Percentiles rank a stretch among this genome's conserved stretches.
Conservation (phyloP, 2,329 filamentous ascomycete species). For the Westerdykella ornata region DNA sequence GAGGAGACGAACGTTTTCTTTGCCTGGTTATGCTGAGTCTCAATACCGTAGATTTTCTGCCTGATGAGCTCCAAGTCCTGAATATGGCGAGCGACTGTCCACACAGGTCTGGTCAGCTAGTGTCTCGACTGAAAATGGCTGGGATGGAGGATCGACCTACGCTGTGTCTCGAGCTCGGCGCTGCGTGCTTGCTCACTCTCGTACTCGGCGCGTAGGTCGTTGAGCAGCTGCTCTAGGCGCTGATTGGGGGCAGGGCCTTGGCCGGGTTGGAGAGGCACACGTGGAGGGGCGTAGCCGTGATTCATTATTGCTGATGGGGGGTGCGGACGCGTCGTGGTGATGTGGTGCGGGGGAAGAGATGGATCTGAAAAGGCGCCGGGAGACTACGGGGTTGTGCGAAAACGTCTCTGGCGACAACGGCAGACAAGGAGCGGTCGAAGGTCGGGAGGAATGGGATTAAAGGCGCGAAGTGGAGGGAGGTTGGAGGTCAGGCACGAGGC, state of each 20-base stretch:
- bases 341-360: slow-evolving; percentile 2
- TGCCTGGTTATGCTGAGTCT: slow-evolving; percentile 79
- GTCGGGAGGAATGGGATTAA: background rate
- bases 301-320: slow-evolving; percentile 48
- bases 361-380: too few species aligned
- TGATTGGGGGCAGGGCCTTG: slow-evolving; percentile 48
- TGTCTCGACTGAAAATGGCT: background rate
- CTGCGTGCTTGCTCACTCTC: slow-evolving; percentile 74
- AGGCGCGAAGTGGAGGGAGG: too few species aligned
- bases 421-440: background rate
- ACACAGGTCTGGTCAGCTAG: background rate
- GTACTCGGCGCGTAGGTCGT: slow-evolving; percentile 85
- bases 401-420: background rate
- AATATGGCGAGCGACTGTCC: slow-evolving; percentile 76
- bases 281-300: slow-evolving; percentile 66
- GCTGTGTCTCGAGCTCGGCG: slow-evolving; percentile 86
- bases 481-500: too few species aligned
- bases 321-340: background rate
- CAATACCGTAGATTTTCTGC: slow-evolving; percentile 87
- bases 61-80: slow-evolving; percentile 92
- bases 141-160: slow-evolving; percentile 53
- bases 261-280: slow-evolving; percentile 50
- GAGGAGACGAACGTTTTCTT: slow-evolving; percentile 72
- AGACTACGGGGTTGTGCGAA: slow-evolving; percentile 3
- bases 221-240: slow-evolving; percentile 85